These are phyloP conservation scores for Diaporthe vexans DNA, from an alignment of 2,329 filamentous ascomycete genomes.

Conservation along the genomic window DNA sequence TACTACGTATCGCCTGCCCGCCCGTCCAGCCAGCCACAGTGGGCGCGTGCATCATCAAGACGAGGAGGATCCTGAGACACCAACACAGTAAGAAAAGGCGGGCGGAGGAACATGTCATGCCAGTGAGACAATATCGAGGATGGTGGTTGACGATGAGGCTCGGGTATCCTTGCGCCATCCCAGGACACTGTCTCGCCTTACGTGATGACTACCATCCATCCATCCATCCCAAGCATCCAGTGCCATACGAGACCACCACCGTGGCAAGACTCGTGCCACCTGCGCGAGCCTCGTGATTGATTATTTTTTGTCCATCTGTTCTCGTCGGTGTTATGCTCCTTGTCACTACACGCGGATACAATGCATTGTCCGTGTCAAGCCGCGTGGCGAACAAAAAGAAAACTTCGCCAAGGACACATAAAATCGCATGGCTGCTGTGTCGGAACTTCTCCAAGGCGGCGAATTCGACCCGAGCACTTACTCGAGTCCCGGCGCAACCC, in stretches of 20 bases:
- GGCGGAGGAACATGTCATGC: background rate
- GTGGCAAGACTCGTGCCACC: conserved; percentile 20
- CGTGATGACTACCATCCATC: conserved; percentile 32
- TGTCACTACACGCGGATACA: background rate
- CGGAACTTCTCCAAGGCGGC: conserved; percentile 32
- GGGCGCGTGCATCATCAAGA: conserved; percentile 18
- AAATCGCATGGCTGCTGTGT: conserved; percentile 9
- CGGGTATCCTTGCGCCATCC: conserved; percentile 31
- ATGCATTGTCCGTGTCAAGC: conserved; percentile 6
- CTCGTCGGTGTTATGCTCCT: background rate
- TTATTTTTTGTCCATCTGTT: background rate
- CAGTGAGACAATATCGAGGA: conserved; percentile 20
- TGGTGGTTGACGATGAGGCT: conserved; percentile 27
- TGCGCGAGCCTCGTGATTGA: conserved; percentile 14
- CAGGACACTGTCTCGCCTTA: conserved; percentile 30
- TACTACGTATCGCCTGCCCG: background rate
- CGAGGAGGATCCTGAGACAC: conserved; percentile 12
- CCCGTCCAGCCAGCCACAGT: conserved; percentile 1
- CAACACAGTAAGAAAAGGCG: conserved; percentile 8
- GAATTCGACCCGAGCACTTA: conserved; percentile 24
- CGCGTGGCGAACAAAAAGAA: conserved; percentile 1
- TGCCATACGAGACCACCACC: conserved; percentile 23
- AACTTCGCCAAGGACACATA: conserved; percentile 10
- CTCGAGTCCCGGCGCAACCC: conserved; percentile 24
- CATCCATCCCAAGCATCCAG: background rate